Evolutionary conservation across 352 stramenopile species (phyloP), one percentile per base, ranked within the genome.

Genomic region (Pilasporangium apinafurcum): DNA sequence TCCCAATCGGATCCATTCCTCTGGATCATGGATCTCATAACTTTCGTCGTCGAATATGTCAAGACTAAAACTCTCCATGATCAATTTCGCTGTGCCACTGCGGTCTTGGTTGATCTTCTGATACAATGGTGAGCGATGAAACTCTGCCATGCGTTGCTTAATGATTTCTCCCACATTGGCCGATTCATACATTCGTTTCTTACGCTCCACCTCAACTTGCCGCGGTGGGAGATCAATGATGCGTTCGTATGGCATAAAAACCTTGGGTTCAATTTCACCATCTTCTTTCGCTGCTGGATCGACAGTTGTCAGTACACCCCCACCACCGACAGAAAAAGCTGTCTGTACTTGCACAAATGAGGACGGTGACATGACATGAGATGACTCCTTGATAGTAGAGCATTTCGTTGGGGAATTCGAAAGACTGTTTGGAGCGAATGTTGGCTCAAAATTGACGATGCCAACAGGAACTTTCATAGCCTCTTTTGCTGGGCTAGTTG

Each of bases 1-100:
- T 2, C 72, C 80, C 24, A 86, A 59, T 3, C 22, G 41, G 20
- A 92, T 76, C 82, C 82, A 94, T 17, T 86, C 67, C 4, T 63
- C 42, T 1, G 73, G 62, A 16, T 59, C 62, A 31, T 85, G 75
- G 8, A 81, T 68, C 47, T 94, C 82, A 47, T 72, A 94, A 42
- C 68, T 90, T 20, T 83, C 74, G 25, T 94, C 82, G 48, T 94
- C 82, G 22, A 94, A 94, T 18, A 74, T 35, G 29, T 86, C 59
- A 4, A 94, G 52, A 20, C 59, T 73, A 29, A 94, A 48, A 2
- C 42, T 63, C 14, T 86, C 73, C 14, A 90, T 53, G 30, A 91
- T 68, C 20, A 48, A 44, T 47, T 74, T 77, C 1, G 68, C 68
- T 1, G 63, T 47, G 26, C 74, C 72, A 16, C 74, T 86, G 12